Evolutionary conservation across 108 stramenopile genomes (phyloP), one percentile per base, ranked within the genome.

Genomic region (Stephanodiscus triporus): DNA sequence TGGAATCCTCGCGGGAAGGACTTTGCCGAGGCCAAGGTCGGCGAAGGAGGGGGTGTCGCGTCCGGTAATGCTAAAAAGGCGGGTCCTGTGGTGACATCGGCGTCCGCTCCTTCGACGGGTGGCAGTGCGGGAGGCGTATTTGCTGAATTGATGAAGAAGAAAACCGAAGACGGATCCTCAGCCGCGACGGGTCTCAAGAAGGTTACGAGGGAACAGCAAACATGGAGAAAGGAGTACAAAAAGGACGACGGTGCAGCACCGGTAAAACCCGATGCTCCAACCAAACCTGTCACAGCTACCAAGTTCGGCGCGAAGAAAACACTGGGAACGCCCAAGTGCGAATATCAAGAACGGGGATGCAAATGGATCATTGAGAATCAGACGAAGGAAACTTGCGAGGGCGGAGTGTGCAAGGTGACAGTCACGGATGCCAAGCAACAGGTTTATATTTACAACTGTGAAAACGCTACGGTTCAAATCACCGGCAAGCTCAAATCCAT

Each of bases 341-440:
- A 95, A 63, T 97, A 93, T 77, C 85, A 93, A 68, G 87, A 89
- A 60, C 84, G 89, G 32, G 95, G 96, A 63, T 86, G 76, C 80
- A 98, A 98, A 63, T 98, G 97, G 97, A 80, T 91, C 42, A 86
- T 98, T 16, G 97, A 98, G 82, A 88, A 97, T 88, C 96, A 98
- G 40, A 90, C 88, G n/a, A 84, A 85, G 56, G 91, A 88, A 40
- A 81, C 81, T 1, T 88, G 82, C 27, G 76, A 74, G 24, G 81
- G 70, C 53, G 95, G 96, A 23, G 68, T 95, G 26, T 82, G 96
- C 23, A 89, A 81, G 27, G 77, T 98, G 38, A 88, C 92, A 7
- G 81, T 96, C 42, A 82, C 84, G 17, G 96, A 96, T 82, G 86
- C 90, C 2, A 98, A 97, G 71, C 91, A 97, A 63, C 94, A 94